phyloP scores from a whole-genome alignment of 2,329 filamentous ascomycete species.

The Monilinia vaccinii-corymbosi region DNA sequence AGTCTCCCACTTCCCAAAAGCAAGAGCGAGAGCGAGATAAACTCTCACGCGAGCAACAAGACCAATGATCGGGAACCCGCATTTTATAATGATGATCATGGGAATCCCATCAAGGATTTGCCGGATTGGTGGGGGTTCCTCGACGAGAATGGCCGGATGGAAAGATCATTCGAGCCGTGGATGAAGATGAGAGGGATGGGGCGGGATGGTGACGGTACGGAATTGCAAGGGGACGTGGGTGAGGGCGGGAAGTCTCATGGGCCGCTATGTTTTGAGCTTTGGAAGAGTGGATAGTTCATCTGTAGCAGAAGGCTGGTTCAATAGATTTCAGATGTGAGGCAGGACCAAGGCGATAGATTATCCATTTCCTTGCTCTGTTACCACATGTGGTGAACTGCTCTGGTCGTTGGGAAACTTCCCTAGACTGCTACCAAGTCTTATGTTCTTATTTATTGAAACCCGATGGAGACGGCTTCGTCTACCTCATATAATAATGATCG shows the following conservation, averaged over 20 bases:
- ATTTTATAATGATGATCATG: background rate
- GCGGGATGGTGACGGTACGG: background rate
- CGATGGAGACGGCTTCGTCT: no score
- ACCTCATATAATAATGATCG: no score
- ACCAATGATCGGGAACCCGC: background rate
- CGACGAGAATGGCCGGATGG: background rate
- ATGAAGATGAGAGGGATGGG: background rate
- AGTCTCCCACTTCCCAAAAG: background rate
- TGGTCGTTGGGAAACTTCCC: no score
- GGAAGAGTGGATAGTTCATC: background rate
- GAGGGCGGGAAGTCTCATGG: background rate
- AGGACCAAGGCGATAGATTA: background rate
- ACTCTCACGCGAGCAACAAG: background rate
- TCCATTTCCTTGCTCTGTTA: no score
- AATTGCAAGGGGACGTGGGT: background rate
- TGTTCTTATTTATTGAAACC: no score
- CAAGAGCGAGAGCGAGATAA: background rate
- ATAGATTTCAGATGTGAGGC: background rate
- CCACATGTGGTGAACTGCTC: no score
- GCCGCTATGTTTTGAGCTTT: background rate
- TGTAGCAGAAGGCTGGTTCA: background rate
- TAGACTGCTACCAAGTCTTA: no score
- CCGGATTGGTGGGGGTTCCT: background rate
- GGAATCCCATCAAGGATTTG: background rate
- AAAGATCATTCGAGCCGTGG: background rate